Evolutionary conservation across 169 alveolate species (phyloP), one percentile per base, ranked within the genome.

Genomic region (Blepharisma undulans): DNA sequence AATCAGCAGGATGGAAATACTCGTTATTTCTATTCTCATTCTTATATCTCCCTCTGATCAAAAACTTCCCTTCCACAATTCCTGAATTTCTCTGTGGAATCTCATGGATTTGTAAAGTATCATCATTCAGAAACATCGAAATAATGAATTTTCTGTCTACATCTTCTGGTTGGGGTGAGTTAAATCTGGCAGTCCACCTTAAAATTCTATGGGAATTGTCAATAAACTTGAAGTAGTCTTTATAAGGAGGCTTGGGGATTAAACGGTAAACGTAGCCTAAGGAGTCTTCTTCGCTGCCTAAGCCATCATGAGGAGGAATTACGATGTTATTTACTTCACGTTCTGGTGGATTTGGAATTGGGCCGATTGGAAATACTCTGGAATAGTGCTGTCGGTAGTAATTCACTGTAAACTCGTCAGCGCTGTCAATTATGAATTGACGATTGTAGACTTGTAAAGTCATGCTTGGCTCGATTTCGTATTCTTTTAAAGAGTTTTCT

Each of bases 291-390:
- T 96, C 98, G 81, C 96, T 94, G 66, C 98, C 98, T 78, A 95
- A 92, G n/a, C 98, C 98, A 85, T 96, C 95, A 84, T 97, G 97
- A 60, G 98, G 98, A 29, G 98, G 98, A 89, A 96, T 94, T 61
- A 91, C 79, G 34, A 94, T 90, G n/a, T 85, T 84, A 10, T 93
- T 93, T 48, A 76, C 71, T 33, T 95, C 95, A 91, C 91, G 89
- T 36, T 79, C 82, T 21, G 78, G 84, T 22, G 93, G 93, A 4
- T 77, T 91, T 14, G 80, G 92, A 30, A 92, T 90, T 19, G 88
- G 91, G 22, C 97, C 98, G 12, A 92, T 48, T 33, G 96, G 97
- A 78, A 96, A 97, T 22, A 90, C 95, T 36, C 93, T 93, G 78
- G 88, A 90, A 85, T 91, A 91, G 84, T 96, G 95, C 90, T 94